Evolutionary conservation across 2,329 filamentous ascomycete species (phyloP).

Genomic region (Fusarium sp.): DNA sequence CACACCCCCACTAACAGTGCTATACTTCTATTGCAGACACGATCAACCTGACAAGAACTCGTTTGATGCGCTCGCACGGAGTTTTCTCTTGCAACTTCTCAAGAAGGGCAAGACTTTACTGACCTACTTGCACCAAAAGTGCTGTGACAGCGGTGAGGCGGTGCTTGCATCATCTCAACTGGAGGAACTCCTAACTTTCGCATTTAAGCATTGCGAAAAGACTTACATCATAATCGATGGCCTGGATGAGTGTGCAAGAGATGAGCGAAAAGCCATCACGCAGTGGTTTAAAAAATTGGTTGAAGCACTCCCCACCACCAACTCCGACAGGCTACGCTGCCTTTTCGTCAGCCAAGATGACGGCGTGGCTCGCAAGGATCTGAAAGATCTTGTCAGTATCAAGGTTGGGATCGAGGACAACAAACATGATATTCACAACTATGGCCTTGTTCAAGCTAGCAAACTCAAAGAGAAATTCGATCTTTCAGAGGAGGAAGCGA

Average conservation of each 20-base stretch:
- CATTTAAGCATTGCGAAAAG: too few relatives aligned
- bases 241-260: constrained; percentile 55
- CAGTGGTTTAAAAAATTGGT: not conserved
- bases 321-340: not conserved
- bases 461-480: not conserved
- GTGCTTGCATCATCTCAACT: too few relatives aligned
- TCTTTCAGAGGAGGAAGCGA: not conserved
- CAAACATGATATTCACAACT: not conserved
- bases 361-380: not conserved
- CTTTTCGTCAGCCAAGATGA: not conserved
- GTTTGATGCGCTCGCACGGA: not conserved
- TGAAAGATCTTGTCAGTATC: not conserved
- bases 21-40: not conserved
- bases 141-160: too few relatives aligned
- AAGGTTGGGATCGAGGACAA: not conserved
- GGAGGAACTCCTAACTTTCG: too few relatives aligned
- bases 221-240: constrained; percentile 57
- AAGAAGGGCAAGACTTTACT: not conserved
- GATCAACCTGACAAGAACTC: not conserved
- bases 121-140: too few relatives aligned
- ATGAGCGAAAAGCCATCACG: not conserved
- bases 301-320: not conserved
- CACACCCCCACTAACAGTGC: not conserved
- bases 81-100: not conserved
- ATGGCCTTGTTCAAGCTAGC: not conserved